Evolutionary conservation across 768 basidiomycete genomes (phyloP).

Genomic region (Tricholoma furcatifolium): DNA sequence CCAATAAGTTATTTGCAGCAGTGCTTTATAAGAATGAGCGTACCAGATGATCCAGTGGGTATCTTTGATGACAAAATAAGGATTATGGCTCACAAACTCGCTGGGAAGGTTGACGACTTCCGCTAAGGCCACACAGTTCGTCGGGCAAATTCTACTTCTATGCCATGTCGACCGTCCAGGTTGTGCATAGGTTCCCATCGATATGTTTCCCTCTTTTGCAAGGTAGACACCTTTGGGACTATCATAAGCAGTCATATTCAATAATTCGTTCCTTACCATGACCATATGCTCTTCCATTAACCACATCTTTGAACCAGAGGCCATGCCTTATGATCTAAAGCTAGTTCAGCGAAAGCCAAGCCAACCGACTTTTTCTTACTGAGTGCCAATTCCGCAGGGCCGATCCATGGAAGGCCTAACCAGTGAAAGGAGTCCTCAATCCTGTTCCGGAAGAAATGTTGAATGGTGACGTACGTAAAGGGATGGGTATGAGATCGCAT

Average conservation of each 20-base stretch:
- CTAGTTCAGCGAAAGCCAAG: background rate
- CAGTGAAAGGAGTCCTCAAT: background rate
- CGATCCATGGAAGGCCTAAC: conserved; percentile 69
- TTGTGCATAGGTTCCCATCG: conserved; percentile 43
- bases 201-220: conserved; percentile 53
- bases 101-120: conserved; percentile 64
- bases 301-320: conserved; percentile 56
- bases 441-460: background rate
- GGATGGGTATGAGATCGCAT: conserved; percentile 45
- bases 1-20: background rate
- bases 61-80: conserved; percentile 59
- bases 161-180: conserved; percentile 40
- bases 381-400: conserved; percentile 70
- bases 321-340: conserved; percentile 69
- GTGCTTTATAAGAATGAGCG: conserved; percentile 16
- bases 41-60: conserved; percentile 74
- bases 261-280: conserved; percentile 40
- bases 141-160: conserved; percentile 47
- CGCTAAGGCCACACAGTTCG: conserved; percentile 54
- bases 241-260: background rate
- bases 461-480: conserved; percentile 35
- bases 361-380: conserved; percentile 25
- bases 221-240: conserved; percentile 58
- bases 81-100: conserved; percentile 50
- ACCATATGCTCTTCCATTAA: conserved; percentile 63